Evolutionary conservation across 805 yeast species (phyloP).

Genomic region (Ogataea pignaliae): DNA sequence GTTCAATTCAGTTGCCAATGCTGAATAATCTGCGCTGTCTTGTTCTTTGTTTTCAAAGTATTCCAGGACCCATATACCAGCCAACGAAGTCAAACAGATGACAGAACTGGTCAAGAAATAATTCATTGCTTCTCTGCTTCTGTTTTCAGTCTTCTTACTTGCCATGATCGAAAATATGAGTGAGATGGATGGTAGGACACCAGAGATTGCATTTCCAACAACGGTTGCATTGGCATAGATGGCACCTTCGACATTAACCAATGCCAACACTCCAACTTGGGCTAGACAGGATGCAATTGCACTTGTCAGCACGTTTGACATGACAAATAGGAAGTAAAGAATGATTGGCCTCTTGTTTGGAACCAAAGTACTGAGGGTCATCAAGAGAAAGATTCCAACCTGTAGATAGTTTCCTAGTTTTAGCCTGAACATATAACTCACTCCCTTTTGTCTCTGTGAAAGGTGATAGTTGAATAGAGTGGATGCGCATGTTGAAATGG

Average conservation of each 20-base stretch:
- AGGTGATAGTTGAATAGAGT: conserved; percentile 55
- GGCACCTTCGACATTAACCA: conserved; percentile 72
- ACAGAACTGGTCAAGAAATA: conserved; percentile 34
- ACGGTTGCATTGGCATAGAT: conserved; percentile 83
- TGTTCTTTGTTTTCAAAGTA: conserved; percentile 9
- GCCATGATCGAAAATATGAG: conserved; percentile 48
- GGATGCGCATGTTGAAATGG: conserved; percentile 69
- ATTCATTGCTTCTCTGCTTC: conserved; percentile 28
- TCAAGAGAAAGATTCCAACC: conserved; percentile 48
- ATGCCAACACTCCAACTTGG: conserved; percentile 88
- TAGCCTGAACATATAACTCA: conserved; percentile 54
- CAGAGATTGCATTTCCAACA: conserved; percentile 94
- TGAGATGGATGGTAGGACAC: conserved; percentile 81
- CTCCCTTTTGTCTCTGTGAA: conserved; percentile 61
- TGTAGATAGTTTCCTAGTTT: conserved; percentile 57
- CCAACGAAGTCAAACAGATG: conserved; percentile 18
- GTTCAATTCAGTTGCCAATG: neutral
- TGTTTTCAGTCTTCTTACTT: conserved; percentile 13
- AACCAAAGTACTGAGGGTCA: conserved; percentile 48
- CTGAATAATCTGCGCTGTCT: too few relatives aligned
- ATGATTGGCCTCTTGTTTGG: conserved; percentile 27
- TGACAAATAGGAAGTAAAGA: conserved; percentile 47
- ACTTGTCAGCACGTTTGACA: conserved; percentile 60
- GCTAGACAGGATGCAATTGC: conserved; percentile 76
- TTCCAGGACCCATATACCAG: conserved; percentile 18